Evolutionary conservation across 75 land plant genomes (phyloP).

Genomic region (Cryptomeria japonica): DNA sequence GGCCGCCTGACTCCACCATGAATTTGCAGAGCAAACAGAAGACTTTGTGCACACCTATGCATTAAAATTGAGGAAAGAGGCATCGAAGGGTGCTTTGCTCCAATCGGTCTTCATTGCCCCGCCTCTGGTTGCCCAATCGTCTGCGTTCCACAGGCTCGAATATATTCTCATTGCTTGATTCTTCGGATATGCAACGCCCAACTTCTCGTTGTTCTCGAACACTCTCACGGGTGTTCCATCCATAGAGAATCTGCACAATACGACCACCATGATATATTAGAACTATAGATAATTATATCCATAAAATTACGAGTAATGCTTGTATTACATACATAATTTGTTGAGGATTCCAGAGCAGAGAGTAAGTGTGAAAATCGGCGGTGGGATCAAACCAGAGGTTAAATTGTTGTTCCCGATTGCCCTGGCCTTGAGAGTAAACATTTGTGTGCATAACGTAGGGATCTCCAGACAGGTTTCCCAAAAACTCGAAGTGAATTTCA

Average conservation of each 20-base stretch:
- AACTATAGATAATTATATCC: too few species aligned
- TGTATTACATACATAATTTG: too few species aligned
- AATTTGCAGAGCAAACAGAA: not conserved
- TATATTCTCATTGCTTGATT: slow-evolving; percentile 26
- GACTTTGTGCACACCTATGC: not conserved
- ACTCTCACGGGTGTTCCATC: slow-evolving; percentile 23
- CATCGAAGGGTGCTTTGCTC: slow-evolving; percentile 22
- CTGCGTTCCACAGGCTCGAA: slow-evolving; percentile 22
- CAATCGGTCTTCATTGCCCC: slow-evolving; percentile 17
- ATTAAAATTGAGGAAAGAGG: slow-evolving; percentile 13
- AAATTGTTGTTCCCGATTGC: not conserved
- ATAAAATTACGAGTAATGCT: too few species aligned
- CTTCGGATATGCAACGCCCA: slow-evolving; percentile 23
- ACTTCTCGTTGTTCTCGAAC: slow-evolving; percentile 24
- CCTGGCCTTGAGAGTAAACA: not conserved
- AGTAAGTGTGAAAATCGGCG: too few species aligned
- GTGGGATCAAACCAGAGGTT: not conserved
- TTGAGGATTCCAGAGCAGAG: too few species aligned
- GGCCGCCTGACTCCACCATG: not conserved
- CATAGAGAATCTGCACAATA: slow-evolving; percentile 24
- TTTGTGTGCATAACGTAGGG: not conserved
- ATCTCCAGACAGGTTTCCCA: not conserved
- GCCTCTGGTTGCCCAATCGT: slow-evolving; percentile 21
- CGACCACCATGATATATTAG: too few species aligned
- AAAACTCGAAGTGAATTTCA: not conserved